Base-by-base conservation (phyloP, 2,329 filamentous ascomycete species). In the Coniosporium tulheliwenetii region DNA sequence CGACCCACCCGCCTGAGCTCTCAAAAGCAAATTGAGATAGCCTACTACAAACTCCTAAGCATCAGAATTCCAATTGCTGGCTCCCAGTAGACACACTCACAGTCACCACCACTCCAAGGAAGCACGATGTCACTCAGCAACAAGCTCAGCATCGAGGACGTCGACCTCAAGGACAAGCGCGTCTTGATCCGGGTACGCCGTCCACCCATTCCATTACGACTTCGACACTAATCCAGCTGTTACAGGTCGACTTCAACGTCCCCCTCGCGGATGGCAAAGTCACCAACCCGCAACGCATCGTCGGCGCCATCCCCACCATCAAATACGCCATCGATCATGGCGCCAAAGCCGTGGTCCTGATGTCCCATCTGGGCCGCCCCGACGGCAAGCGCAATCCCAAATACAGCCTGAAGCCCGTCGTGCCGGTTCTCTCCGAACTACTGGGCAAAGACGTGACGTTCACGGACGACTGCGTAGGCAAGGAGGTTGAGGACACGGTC, bases 211-310 rank as follows among this genome's bases (percentile, higher is more conserved):
- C 49, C 49, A 56, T 43, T 40, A 16, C 38, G 39, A 13, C 35
- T 9, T 26, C 19, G 30, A 41, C 8, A 31, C 8, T 16, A 15
- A 36, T 38, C 35, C 39, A 56, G 94, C 3, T 26, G 3, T 26
- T 26, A 4, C 19, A 26, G 87, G 89, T 98, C 64, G 91, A 98
- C 77, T 98, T 98, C 80, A 98, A 98, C 68, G 93, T 98, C 43
- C 91, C 91, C 49, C 85, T 98, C 58, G 76, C 71, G 52, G 73
- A 91, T 61, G 93, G 86, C 71, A 87, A 93, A 43, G 77, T 98
- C 64, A 96, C 91, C 64, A 98, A 98, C 77, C 85, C 81, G 68
- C 91, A 98, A 72, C 87, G 91, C 65, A 98, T 98, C 58, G 87
- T 85, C 57, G 93, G 91, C 59, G 91, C 91, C 56, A 69, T 60